Evolutionary conservation across 257 asterid species (phyloP).

Genomic region (Asclepias syriaca): DNA sequence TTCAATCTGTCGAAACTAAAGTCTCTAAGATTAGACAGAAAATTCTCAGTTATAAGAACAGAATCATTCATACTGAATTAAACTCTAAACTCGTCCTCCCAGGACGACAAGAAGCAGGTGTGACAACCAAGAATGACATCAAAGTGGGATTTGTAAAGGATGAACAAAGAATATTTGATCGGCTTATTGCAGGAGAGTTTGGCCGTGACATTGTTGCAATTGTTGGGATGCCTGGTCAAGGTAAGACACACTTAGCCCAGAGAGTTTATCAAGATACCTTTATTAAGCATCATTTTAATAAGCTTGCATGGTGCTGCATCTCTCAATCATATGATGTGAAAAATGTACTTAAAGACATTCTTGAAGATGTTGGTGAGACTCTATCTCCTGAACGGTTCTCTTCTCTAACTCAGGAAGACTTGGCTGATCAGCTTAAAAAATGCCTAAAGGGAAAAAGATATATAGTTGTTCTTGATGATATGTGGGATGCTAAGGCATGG

Average conservation of each 20-base stretch:
- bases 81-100: too few species aligned
- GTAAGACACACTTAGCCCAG: too few species aligned
- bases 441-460: neutral
- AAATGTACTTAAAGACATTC: neutral
- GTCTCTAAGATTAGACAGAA: too few species aligned
- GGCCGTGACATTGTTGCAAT: too few species aligned
- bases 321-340: neutral
- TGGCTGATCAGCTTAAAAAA: neutral
- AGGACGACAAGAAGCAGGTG: neutral
- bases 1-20: too few species aligned
- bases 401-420: neutral
- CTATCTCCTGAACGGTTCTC: too few species aligned
- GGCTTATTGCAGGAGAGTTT: too few species aligned
- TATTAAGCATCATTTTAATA: neutral
- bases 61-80: too few species aligned
- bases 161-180: too few species aligned
- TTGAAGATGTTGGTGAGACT: neutral
- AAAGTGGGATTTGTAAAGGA: too few species aligned
- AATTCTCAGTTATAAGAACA: too few species aligned
- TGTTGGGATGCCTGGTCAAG: slow-evolving; percentile 4
- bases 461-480: slow-evolving; percentile 16
- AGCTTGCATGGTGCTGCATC: slow-evolving; percentile 4
- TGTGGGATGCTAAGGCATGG: slow-evolving; percentile 4
- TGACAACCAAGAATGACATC: neutral
- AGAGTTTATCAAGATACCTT: neutral